phyloP scores from a whole-genome alignment of 2,329 filamentous ascomycete species.

The Cladophialophora immunda region DNA sequence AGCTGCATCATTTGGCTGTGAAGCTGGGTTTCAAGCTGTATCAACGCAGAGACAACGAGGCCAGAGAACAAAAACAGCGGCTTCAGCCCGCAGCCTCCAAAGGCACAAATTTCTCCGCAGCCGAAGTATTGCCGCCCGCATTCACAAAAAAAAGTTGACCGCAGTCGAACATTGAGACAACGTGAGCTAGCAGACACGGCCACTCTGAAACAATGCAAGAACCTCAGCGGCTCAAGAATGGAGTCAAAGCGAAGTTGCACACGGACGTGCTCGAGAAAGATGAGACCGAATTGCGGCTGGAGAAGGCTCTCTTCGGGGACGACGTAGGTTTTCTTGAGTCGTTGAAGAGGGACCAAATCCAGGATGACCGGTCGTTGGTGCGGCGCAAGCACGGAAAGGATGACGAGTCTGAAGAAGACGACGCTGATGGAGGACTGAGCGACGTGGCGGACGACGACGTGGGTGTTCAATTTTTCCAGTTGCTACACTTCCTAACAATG shows the following conservation, averaged over 20 bases:
- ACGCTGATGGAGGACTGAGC: slow-evolving; percentile 64
- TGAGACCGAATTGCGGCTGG: slow-evolving; percentile 82
- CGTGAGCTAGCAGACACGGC: neutral
- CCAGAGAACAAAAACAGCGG: too few species aligned
- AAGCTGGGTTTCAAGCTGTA: too few species aligned
- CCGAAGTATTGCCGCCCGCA: neutral
- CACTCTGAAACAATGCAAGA: slow-evolving; percentile 10
- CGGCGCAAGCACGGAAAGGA: slow-evolving; percentile 44
- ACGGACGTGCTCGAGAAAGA: slow-evolving; percentile 70
- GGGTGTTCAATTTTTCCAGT: slow-evolving; percentile 41
- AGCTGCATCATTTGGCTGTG: neutral
- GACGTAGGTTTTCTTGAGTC: slow-evolving; percentile 80
- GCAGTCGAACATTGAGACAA: too few species aligned
- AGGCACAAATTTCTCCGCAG: neutral
- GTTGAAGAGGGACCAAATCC: slow-evolving; percentile 66
- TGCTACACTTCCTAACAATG: slow-evolving; percentile 2
- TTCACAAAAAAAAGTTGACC: neutral
- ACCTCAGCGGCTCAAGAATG: slow-evolving; percentile 12
- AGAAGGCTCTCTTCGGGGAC: slow-evolving; percentile 88
- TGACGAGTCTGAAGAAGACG: slow-evolving; percentile 49
- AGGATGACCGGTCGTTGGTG: slow-evolving; percentile 49
- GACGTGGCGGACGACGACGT: slow-evolving; percentile 78
- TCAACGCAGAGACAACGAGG: too few species aligned
- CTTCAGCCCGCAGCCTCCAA: neutral
- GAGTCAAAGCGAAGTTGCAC: neutral